Evolutionary conservation across 192 early-diverging fungal genomes (phyloP).

Genomic region (Linnemannia elongata): DNA sequence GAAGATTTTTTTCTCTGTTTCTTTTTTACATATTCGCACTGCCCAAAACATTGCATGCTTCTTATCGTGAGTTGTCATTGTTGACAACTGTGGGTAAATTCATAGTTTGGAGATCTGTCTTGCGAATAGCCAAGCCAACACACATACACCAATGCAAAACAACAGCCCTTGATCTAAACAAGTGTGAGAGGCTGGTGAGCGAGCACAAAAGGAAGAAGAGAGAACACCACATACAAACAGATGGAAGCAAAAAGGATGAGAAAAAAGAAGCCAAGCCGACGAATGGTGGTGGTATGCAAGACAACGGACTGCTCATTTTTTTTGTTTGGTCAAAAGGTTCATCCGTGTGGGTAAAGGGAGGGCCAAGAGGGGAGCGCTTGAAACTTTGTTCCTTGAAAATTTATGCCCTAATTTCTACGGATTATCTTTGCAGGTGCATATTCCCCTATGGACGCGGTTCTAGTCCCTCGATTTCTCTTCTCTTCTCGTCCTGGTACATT

Average conservation of each 20-base stretch:
- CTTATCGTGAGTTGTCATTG: background rate
- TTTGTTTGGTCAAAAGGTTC: background rate
- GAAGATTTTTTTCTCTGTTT: background rate
- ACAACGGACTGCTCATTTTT: background rate
- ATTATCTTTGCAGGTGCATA: too few species aligned
- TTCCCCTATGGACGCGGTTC: too few species aligned
- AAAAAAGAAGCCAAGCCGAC: background rate
- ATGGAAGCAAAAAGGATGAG: background rate
- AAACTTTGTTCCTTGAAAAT: constrained; percentile 1
- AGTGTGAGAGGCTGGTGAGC: background rate
- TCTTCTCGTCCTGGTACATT: too few species aligned
- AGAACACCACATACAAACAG: background rate
- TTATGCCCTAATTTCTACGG: background rate
- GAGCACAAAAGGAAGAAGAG: background rate
- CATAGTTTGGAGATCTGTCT: background rate
- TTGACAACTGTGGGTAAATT: background rate
- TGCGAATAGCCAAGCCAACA: too few species aligned
- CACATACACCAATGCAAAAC: background rate
- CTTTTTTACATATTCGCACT: background rate
- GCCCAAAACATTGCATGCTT: background rate
- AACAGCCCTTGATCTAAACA: background rate
- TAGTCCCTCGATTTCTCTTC: background rate
- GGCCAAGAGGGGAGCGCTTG: background rate
- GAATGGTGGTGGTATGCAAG: background rate
- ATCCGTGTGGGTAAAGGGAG: background rate